Base-by-base conservation (phyloP, 352 stramenopile genomes). In the Phytophthora sp. region DNA sequence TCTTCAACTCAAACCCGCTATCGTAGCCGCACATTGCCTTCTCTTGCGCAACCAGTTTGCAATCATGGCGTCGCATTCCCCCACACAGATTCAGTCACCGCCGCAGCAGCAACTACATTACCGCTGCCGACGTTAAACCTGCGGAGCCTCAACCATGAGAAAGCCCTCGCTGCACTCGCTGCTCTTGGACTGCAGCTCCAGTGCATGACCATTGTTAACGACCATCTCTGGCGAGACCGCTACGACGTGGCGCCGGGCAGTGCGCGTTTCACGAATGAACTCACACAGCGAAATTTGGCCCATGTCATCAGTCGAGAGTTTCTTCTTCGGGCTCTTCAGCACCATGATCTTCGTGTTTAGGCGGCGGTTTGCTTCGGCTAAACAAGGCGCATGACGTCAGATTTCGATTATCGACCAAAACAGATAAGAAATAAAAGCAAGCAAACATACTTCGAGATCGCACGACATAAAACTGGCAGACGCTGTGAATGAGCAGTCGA, bases 391-490 rank as follows among this genome's bases (percentile, higher is more conserved):
- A 57, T 31, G 21, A 41, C 20, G 36, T 75, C 58, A 74, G 56
- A 30, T 57, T 24, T 50, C 3, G 16, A 35, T 15, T 21, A 41
- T 52, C n/a, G 21, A 41, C 7, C 9, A 53, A 11, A 64, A 31
- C 7, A 63, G 1, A 39, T 2, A 21, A 39, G 5, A n/a, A 16
- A 47, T 27, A 51, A n/a, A n/a, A 6, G 15, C 2, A 29, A 53
- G 18, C 29, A 23, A 46, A 81, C 84, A 51, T 70, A 96, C 87
- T 95, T 66, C 84, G 81, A 31, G 89, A 94, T 44, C 82, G 82
- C 44, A 96, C 70, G 46, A 84, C 83, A 35, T 94, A 94, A 61
- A 95, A 96, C 67, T 96, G 89, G 74, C 89, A 96, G 8, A 94
- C 76, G 18, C 80, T 92, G 79, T 96, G 89, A 49, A 96, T 76